A percentile compares a stretch with the other conserved stretches of the same genome.
Conservation (phyloP, 2,329 filamentous ascomycete genomes). For the Colletotrichum agaves region DNA sequence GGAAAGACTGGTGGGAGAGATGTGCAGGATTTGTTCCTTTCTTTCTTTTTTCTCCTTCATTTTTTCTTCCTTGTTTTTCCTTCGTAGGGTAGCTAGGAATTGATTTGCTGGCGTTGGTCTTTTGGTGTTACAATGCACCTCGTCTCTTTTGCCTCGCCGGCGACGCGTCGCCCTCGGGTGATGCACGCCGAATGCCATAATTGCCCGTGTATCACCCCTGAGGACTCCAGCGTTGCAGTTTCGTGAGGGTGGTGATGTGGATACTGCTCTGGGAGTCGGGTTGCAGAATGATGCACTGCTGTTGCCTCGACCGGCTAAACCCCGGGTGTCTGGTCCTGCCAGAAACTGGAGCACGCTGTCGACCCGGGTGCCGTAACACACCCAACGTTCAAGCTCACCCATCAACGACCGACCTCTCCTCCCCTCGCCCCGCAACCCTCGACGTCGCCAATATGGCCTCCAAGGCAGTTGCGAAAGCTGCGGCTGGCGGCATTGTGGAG, state of each 20-base stretch:
- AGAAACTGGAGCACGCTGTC: constrained; percentile 36
- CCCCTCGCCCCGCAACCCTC: constrained; percentile 34
- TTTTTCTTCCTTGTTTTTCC: constrained; percentile 19
- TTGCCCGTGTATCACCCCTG: constrained; percentile 2
- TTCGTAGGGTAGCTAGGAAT: constrained; percentile 26
- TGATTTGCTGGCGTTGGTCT: constrained; percentile 30
- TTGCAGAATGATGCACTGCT: constrained; percentile 38
- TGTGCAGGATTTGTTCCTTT: too few relatives aligned
- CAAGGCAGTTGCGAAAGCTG: constrained; percentile 67
- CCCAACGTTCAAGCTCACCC: constrained; percentile 27
- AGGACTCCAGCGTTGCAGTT: constrained; percentile 15
- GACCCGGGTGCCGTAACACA: constrained; percentile 27
- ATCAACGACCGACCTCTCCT: constrained; percentile 22
- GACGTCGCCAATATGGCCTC: constrained; percentile 65
- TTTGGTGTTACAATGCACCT: background rate
- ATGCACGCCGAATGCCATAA: constrained; percentile 1
- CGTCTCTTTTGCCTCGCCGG: background rate
- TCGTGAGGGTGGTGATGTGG: constrained; percentile 27
- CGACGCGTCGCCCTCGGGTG: background rate
- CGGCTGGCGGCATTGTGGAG: constrained; percentile 60
- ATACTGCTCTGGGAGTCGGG: constrained; percentile 11
- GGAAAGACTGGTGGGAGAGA: background rate
- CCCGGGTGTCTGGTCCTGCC: constrained; percentile 14
- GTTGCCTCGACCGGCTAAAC: constrained; percentile 36
- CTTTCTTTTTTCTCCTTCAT: too few relatives aligned